Base-by-base conservation (phyloP, 2,329 filamentous ascomycete species). In the Pseudocercospora pini-densiflorae region DNA sequence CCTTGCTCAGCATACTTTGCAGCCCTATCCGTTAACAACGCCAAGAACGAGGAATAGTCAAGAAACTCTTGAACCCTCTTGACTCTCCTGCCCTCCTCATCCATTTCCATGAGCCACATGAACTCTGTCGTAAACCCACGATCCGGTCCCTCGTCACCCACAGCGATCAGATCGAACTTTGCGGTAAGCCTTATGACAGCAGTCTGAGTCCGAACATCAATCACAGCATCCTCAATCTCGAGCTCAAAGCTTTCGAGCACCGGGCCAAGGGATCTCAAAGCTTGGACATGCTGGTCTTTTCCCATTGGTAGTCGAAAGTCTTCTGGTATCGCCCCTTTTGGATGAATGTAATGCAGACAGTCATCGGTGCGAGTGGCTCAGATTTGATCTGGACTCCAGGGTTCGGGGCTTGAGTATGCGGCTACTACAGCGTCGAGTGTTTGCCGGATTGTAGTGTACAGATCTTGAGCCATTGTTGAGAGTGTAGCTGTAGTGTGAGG, bases 21-120 rank as follows among this genome's bases (percentile, higher is more conserved):
- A 36, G 57, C 57, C 33, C 57, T 59, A 10, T 9, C 57, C 31
- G 33, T 59, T 12, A 59, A 8, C 27, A 59, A 27, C 27, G 27
- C 57, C 31, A 59, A 16, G 23, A 59, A 59, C 49, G 19, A 21
- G 7, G 27, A 36, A 5, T 59, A 5, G 16, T 59, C 57, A 36
- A 59, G 31, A 40, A 59, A 59, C 57, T 59, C 57, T 24, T 59
- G 29, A 3, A 59, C 57, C 57, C 57, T 59, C 57, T 59, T 59
- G 2, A 59, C 21, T 19, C 57, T 59, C 57, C 21, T 43, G 29
- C 57, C 57, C n/a, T 43, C 31, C 31, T 59, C 57, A 36, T 59
- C 57, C 57, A 59, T 59, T 43, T 59, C 57, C 57, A 59, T 59
- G 3, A 59, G 14, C 57, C 57, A 59, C 57, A 59, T 59, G 31